Evolutionary conservation across 495 filamentous ascomycete species (phyloP), one percentile per base, ranked within the genome.

Genomic region (Penicillium taxi): DNA sequence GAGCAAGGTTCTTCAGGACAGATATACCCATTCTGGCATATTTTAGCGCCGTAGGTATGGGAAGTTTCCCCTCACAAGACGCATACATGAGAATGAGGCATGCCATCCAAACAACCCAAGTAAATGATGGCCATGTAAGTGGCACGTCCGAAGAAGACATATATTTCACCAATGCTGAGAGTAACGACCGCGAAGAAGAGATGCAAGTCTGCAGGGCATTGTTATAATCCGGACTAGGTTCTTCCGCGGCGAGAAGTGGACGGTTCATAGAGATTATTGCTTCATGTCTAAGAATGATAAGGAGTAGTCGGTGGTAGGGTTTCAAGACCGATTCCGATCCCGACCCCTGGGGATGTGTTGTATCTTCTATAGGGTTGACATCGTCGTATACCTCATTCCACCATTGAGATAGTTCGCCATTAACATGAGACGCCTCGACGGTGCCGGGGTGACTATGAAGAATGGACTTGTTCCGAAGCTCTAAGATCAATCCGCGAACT

Each of bases 21-120:
- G 35, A 35, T 2, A 64, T 46, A 0, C 55, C 61, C 26, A 51
- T 58, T 32, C 42, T 44, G 8, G 61, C 58, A 28, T 65, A 65
- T 39, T 61, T 58, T 17, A 45, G 41, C 9, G 63, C 63, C 4
- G 49, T 53, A 0, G 45, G n/a, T 0, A 47, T 26, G 2, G 59
- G 39, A 17, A 68, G 47, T 16, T 66, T 50, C 5, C 55, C 56
- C 34, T 64, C 57, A 54, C 59, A 64, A 4, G 61, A 60, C n/a
- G 64, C 64, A 39, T 64, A 67, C 37, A 71, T 55, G 35, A 71
- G 24, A 27, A 71, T 58, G n/a, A 71, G 48, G 36, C 58, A 65
- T 18, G 63, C 61, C 66, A 71, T 70, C 67, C 67, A 71, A 8
- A 67, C 58, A 5, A 49, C 57, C 63, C 66, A 71, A 11, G 67